phyloP scores from a whole-genome alignment of 768 basidiomycete genomes.

The Lentinula detonsa region DNA sequence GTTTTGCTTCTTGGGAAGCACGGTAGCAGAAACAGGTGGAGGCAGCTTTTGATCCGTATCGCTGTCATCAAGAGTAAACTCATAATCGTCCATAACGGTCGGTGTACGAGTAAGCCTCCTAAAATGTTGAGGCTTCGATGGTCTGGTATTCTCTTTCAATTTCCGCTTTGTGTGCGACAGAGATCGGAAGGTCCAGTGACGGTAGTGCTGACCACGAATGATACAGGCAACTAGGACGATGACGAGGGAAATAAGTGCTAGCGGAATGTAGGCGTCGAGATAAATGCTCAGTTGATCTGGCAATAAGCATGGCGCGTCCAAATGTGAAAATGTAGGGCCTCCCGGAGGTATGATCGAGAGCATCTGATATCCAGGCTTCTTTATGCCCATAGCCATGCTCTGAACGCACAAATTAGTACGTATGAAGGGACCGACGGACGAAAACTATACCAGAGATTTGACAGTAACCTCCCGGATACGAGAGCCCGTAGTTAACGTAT shows the following conservation, averaged over 20 bases:
- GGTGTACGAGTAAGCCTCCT: neutral
- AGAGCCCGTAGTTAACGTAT: constrained; percentile 24
- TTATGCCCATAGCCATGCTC: constrained; percentile 81
- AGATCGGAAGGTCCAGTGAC: neutral
- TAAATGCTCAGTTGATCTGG: constrained; percentile 85
- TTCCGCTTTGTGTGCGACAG: constrained; percentile 9
- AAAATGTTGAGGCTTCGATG: neutral
- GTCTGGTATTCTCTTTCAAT: neutral
- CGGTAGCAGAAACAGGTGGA: neutral
- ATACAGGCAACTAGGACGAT: constrained; percentile 25
- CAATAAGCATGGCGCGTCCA: constrained; percentile 67
- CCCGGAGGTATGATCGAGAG: constrained; percentile 58
- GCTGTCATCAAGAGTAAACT: neutral
- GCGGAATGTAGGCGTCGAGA: constrained; percentile 62
- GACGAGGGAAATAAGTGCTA: constrained; percentile 54
- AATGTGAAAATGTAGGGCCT: constrained; percentile 24
- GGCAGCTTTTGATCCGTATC: constrained; percentile 2
- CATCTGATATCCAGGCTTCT: constrained; percentile 83
- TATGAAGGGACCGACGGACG: neutral
- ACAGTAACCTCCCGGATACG: constrained; percentile 72
- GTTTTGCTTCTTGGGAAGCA: neutral
- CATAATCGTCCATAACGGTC: neutral
- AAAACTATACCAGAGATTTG: constrained; percentile 57
- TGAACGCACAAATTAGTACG: neutral
- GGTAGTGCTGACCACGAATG: constrained; percentile 5